These are phyloP conservation scores for Sporothrix variecibatus DNA, from an alignment of 2,329 filamentous ascomycete genomes.

Conservation along the genomic window DNA sequence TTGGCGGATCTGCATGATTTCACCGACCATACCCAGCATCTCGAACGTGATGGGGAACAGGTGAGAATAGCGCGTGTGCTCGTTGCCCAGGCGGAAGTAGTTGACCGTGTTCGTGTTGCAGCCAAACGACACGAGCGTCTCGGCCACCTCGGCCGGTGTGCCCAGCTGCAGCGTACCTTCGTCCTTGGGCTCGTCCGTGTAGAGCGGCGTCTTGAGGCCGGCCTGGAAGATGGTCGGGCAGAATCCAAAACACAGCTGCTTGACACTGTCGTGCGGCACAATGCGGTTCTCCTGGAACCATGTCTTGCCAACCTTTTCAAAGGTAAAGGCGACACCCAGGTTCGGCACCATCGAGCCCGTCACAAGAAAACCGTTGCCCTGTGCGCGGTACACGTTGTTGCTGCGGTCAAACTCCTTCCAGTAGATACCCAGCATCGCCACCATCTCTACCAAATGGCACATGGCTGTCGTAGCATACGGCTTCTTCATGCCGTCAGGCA, in stretches of 20 bases:
- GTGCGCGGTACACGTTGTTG: slow-evolving; percentile 54
- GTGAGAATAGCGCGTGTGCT: slow-evolving; percentile 46
- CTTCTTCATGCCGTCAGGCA: slow-evolving; percentile 49
- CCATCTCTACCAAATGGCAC: slow-evolving; percentile 56
- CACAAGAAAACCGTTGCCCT: slow-evolving; percentile 57
- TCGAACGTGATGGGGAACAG: slow-evolving; percentile 60
- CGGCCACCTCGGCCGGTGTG: slow-evolving; percentile 49
- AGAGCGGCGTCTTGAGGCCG: slow-evolving; percentile 36
- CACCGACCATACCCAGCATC: slow-evolving; percentile 58
- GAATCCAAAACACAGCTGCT: slow-evolving; percentile 58
- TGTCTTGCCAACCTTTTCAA: slow-evolving; percentile 53
- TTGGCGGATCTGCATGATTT: slow-evolving; percentile 51
- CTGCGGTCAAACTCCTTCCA: slow-evolving; percentile 60
- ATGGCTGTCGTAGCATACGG: slow-evolving; percentile 57
- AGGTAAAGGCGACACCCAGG: slow-evolving; percentile 57
- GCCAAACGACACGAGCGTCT: slow-evolving; percentile 56
- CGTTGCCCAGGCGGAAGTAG: slow-evolving; percentile 42
- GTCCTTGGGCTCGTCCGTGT: slow-evolving; percentile 46
- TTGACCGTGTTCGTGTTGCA: slow-evolving; percentile 56
- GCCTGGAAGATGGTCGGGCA: slow-evolving; percentile 56
- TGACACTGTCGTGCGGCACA: slow-evolving; percentile 55
- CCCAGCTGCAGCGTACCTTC: slow-evolving; percentile 51
- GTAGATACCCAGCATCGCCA: slow-evolving; percentile 55
- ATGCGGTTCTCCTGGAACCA: slow-evolving; percentile 52
- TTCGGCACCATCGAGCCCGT: slow-evolving; percentile 50